Base-by-base conservation (phyloP, 495 filamentous ascomycete species). In the Talaromyces proteolyticus region DNA sequence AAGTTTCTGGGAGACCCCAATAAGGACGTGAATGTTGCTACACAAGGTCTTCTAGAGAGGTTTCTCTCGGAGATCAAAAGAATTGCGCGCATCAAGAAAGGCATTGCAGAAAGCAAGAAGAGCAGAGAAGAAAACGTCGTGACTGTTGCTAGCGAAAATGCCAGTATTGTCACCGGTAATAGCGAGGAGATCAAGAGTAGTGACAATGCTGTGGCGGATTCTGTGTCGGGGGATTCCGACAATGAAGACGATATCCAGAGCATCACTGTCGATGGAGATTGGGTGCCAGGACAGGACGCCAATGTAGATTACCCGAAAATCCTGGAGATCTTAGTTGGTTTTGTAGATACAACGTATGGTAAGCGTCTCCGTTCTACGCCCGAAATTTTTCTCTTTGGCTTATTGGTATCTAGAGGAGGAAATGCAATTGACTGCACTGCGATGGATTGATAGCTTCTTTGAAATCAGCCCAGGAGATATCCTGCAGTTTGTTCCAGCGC, bases 381-480 rank as follows among this genome's bases (percentile, higher is more conserved):
- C 0, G 11, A 21, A 25, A 34, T 47, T 2, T 36, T 22, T 37
- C n/a, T 16, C 21, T 34, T 17, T 22, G 23, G 40, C 51, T 53
- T 8, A 44, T 20, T 16, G 6, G 44, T 47, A 34, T 40, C 8
- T 56, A 74, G 91, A 96, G 57, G 89, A 96, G 64, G 87, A 96
- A 57, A 88, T 93, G 49, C 81, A 95, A 57, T 72, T 96, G 39
- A 93, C 91, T 42, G 88, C 93, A 10, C 74, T 99, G 17, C 82
- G 90, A 37, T 99, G 94, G 94, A 89, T 96, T 55, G 91, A 96
- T 52, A 85, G 84, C 40, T 96, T 99, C 60, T 89, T 99, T 54
- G 91, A 96, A 38, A 95, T 99, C 41, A 96, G 89, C 55, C 92
- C 93, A 4, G 94, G 96, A 62, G 94, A 97, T 55, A 92, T 99